Base-by-base conservation (phyloP, 805 yeast genomes). In the Spathaspora gorwiae region DNA sequence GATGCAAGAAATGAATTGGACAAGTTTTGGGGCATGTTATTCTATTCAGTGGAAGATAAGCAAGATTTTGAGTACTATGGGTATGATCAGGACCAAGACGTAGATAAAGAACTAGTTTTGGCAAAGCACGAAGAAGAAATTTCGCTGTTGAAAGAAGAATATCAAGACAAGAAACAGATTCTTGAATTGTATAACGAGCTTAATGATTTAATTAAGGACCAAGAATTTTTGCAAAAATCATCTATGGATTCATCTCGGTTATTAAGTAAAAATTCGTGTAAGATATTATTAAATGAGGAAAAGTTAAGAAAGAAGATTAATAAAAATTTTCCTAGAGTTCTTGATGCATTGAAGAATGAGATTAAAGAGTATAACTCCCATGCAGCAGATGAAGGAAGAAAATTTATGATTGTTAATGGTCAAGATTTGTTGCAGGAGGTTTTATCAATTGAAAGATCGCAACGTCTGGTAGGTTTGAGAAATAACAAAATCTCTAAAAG, bases 181-280 rank as follows among this genome's bases (percentile, higher is more conserved):
- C 62, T 89, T 36, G 65, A 69, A 10, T 61, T 78, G n/a, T 77
- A 85, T 29, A 71, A 76, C 5, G 78, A 76, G 38, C 74, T 87
- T 50, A 68, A 77, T 37, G 75, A 72, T 2, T 62, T 90, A 26
- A 61, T 81, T 35, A 63, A 69, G 11, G 95, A 88, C 51, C 85
- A 84, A 48, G 51, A 60, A 1, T 77, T 77, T 39, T 72, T 94
- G 34, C 83, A 75, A 33, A 84, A 80, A 49, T 80, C 94, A 4
- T 76, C 85, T 1, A 83, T 80, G 55, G 94, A 92, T 60, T 82
- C 97, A 0, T 81, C 92, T 0, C 75, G 98, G 49, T 71, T 90
- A 37, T 62, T 85, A 39, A 79, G 84, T 50, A 79, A 87, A 56
- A 83, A 85, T 54, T 84, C 90, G 1, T 90, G 92, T 51, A 83